Evolutionary conservation across 305 asterid species (phyloP).

Genomic region (Solanum hybrid): DNA sequence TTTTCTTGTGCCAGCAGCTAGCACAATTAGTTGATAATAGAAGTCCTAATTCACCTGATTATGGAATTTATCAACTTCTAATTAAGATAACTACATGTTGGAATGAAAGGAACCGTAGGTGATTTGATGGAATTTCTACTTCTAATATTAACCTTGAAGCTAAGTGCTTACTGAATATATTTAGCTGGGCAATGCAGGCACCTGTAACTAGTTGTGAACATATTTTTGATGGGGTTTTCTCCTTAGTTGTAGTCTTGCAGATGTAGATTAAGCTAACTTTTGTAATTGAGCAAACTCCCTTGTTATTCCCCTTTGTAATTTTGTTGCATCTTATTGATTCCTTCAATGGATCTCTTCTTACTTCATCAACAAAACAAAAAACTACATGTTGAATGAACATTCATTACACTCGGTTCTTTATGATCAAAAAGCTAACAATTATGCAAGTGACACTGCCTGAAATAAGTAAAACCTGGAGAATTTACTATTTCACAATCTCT

Average conservation of each 20-base stretch:
- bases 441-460: not conserved
- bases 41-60: not conserved
- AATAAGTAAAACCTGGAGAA: not conserved
- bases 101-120: not conserved
- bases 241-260: not conserved
- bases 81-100: not conserved
- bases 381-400: not conserved
- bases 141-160: not conserved
- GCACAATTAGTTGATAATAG: not conserved
- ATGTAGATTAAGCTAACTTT: not conserved
- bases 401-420: not conserved
- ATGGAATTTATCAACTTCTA: not conserved
- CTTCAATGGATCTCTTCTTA: not conserved
- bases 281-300: not conserved
- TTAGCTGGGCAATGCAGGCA: not conserved
- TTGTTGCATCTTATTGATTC: not conserved
- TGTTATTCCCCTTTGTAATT: not conserved
- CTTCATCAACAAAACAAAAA: not conserved
- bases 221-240: not conserved
- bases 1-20: not conserved
- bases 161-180: not conserved
- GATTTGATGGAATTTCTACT: not conserved
- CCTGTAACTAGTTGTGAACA: not conserved
- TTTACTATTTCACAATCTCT: not conserved
- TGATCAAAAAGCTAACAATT: not conserved